phyloP scores from a whole-genome alignment of 345 rosid genomes.

The Kandelia obovata region DNA sequence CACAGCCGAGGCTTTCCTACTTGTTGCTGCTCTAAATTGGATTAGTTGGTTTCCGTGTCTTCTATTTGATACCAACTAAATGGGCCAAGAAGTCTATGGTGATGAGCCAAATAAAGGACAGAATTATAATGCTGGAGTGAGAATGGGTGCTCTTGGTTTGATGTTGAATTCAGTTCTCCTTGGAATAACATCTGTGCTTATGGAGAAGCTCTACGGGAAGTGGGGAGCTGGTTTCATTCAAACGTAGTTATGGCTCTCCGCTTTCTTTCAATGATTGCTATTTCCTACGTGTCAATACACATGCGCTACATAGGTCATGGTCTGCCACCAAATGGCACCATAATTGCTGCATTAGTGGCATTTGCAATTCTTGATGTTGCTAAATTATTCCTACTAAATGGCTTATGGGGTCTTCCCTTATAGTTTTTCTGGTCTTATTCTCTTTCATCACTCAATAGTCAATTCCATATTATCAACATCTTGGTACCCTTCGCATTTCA shows the following conservation, averaged over 20 bases:
- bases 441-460: neutral
- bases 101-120: constrained; percentile 74
- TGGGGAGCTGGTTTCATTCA: constrained; percentile 89
- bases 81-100: constrained; percentile 93
- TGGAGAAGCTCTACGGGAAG: constrained; percentile 93
- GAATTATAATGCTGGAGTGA: constrained; percentile 65
- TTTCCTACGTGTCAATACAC: constrained; percentile 56
- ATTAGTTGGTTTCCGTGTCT: constrained; percentile 92
- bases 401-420: constrained; percentile 7
- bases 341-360: constrained; percentile 56
- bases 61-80: constrained; percentile 95
- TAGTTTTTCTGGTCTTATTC: neutral
- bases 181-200: constrained; percentile 84
- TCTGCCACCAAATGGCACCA: constrained; percentile 68
- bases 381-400: constrained; percentile 11
- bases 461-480: neutral
- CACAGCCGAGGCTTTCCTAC: constrained; percentile 70
- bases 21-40: constrained; percentile 85
- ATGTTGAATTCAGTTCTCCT: constrained; percentile 88
- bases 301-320: constrained; percentile 51
- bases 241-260: constrained; percentile 79
- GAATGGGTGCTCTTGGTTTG: constrained; percentile 87
- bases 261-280: constrained; percentile 72
- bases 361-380: constrained; percentile 70
- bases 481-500: constrained; percentile 2